phyloP scores from a whole-genome alignment of 2,329 filamentous ascomycete genomes.

The Penicillium vulpinum region DNA sequence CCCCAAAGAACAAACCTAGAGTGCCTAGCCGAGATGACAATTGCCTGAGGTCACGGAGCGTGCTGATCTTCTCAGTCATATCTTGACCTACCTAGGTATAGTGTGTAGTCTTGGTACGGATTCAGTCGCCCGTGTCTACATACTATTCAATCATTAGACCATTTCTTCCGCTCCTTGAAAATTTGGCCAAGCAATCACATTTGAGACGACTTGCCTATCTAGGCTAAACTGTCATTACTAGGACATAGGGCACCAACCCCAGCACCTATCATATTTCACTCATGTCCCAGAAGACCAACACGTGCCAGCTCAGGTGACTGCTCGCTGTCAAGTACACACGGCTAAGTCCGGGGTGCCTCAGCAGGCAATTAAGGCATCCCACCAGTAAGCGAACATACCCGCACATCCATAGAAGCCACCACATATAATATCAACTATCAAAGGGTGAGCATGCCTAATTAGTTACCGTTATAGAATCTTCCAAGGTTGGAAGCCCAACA shows the following conservation, averaged over 20 bases:
- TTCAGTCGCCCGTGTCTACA: not conserved
- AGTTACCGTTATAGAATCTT: not conserved
- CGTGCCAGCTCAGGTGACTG: not conserved
- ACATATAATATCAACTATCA: not conserved
- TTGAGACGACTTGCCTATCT: not conserved
- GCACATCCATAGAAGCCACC: not conserved
- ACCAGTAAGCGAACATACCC: not conserved
- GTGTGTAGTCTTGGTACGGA: not conserved
- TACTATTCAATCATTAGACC: not conserved
- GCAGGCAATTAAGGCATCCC: not conserved
- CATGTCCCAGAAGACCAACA: not conserved
- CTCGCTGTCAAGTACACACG: not conserved
- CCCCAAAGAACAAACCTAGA: not conserved
- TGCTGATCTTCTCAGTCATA: not conserved
- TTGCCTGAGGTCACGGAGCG: not conserved
- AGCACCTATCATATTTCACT: not conserved
- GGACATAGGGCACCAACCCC: not conserved
- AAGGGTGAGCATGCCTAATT: not conserved
- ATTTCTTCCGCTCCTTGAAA: not conserved
- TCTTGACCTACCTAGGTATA: not conserved
- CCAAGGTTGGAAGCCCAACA: not conserved
- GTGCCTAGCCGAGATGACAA: not conserved
- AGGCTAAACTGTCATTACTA: not conserved
- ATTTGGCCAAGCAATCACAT: no score
- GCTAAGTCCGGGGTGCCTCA: not conserved